A percentile compares a stretch with the other conserved stretches of the same genome.
phyloP scores from a whole-genome alignment of 179 eudicot species.

The Beta corolliflora region DNA sequence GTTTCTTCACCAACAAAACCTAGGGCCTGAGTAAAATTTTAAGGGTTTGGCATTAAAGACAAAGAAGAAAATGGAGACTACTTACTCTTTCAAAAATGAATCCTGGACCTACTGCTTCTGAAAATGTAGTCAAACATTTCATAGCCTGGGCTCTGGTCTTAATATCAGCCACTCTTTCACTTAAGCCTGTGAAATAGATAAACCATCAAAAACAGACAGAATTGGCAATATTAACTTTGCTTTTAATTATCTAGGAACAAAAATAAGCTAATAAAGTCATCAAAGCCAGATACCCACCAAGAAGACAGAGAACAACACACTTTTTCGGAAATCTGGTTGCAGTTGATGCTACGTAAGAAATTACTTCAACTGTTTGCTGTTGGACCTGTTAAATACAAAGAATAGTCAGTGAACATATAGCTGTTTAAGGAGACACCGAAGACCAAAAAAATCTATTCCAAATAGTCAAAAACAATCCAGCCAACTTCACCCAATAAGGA shows the following conservation, averaged over 20 bases:
- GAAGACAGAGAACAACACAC: conserved; percentile 95
- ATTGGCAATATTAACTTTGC: neutral
- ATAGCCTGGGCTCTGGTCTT: conserved; percentile 92
- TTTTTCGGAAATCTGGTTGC: conserved; percentile 88
- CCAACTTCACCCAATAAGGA: neutral
- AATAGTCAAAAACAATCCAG: neutral
- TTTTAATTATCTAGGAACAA: neutral
- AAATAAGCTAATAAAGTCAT: neutral
- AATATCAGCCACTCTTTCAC: conserved; percentile 98
- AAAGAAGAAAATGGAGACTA: neutral
- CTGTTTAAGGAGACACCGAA: neutral
- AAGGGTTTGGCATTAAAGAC: neutral
- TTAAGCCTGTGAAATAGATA: conserved; percentile 52
- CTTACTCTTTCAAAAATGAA: conserved; percentile 94
- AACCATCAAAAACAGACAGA: neutral
- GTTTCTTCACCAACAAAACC: neutral
- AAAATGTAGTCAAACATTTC: conserved; percentile 88
- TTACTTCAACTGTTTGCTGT: conserved; percentile 91
- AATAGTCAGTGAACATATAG: neutral
- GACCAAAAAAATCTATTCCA: neutral
- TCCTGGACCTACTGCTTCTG: conserved; percentile 95
- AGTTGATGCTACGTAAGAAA: conserved; percentile 75
- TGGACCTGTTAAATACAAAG: conserved; percentile 70
- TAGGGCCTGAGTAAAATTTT: neutral
- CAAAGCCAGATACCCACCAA: conserved; percentile 53